phyloP scores from a whole-genome alignment of 1,139 yeast species.

The Magnusiomyces ingens region DNA sequence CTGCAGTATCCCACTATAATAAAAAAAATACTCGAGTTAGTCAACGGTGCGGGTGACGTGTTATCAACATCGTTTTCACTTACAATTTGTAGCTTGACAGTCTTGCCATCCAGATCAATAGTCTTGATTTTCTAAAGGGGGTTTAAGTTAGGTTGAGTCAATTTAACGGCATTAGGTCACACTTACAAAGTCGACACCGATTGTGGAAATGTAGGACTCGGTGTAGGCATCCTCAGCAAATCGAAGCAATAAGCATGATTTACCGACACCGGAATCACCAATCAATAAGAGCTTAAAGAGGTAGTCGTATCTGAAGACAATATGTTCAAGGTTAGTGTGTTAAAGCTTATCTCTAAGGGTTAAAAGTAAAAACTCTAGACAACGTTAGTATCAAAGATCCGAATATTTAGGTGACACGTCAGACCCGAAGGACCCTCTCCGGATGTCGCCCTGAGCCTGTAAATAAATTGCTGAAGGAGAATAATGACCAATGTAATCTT shows the following conservation, averaged over 20 bases:
- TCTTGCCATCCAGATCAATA: conserved; percentile 92
- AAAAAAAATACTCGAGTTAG: not conserved
- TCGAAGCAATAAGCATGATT: conserved; percentile 87
- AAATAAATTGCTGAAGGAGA: no score
- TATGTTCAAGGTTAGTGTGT: not conserved
- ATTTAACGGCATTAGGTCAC: not conserved
- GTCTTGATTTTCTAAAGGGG: conserved; percentile 69
- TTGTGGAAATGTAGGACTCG: conserved; percentile 93
- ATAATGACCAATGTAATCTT: no score
- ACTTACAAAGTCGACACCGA: conserved; percentile 80
- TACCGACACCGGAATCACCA: conserved; percentile 98
- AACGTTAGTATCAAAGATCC: no score
- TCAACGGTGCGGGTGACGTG: not conserved
- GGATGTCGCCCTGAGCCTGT: no score
- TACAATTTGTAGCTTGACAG: conserved; percentile 84
- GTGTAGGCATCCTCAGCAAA: conserved; percentile 98
- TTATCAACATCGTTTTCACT: conserved; percentile 12
- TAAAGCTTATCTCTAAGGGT: no score
- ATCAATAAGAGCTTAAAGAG: conserved; percentile 87
- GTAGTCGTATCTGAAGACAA: conserved; percentile 64
- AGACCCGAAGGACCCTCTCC: no score
- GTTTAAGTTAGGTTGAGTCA: not conserved
- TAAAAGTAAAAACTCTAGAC: no score
- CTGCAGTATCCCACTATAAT: conserved; percentile 88
- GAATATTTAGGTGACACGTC: no score